Conservation (phyloP, 805 yeast species). For the Lachancea lanzarotensis region DNA sequence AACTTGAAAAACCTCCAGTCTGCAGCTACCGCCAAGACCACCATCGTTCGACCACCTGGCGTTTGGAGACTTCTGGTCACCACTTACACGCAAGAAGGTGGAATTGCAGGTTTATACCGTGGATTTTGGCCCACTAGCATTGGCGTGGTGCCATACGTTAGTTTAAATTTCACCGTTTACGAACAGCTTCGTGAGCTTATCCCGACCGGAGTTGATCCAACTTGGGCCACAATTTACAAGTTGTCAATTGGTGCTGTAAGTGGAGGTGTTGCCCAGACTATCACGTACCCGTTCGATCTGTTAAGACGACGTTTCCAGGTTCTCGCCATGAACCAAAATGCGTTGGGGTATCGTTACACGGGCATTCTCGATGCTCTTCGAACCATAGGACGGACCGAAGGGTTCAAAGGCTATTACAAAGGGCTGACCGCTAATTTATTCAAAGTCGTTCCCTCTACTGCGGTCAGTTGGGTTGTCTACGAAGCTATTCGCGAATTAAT, state of each 20-base stretch:
- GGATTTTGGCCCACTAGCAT: conserved; percentile 87
- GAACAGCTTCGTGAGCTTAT: conserved; percentile 65
- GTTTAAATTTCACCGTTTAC: conserved; percentile 84
- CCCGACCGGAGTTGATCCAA: conserved; percentile 29
- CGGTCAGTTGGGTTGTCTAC: conserved; percentile 85
- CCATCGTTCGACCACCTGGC: conserved; percentile 55
- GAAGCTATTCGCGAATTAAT: conserved; percentile 57
- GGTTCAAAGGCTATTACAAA: conserved; percentile 62
- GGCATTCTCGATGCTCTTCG: conserved; percentile 68
- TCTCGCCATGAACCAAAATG: conserved; percentile 62
- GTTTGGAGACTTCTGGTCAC: conserved; percentile 48
- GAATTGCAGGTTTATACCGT: conserved; percentile 65
- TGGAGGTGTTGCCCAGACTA: conserved; percentile 84
- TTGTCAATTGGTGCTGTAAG: conserved; percentile 75
- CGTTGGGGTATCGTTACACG: conserved; percentile 76
- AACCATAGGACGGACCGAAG: conserved; percentile 67
- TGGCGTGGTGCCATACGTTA: conserved; percentile 96
- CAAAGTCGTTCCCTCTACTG: conserved; percentile 93
- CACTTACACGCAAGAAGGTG: conserved; percentile 77
- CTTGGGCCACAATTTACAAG: conserved; percentile 43
- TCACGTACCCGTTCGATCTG: conserved; percentile 88
- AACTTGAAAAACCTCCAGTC: conserved; percentile 32
- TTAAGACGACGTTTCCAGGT: conserved; percentile 89
- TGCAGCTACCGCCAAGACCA: conserved; percentile 33
- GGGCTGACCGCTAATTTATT: conserved; percentile 75